Percentiles rank a stretch among this genome's conserved stretches.
These are phyloP conservation scores for Fusarium begoniae DNA, from an alignment of 2,329 filamentous ascomycete genomes.

Conservation along the genomic window DNA sequence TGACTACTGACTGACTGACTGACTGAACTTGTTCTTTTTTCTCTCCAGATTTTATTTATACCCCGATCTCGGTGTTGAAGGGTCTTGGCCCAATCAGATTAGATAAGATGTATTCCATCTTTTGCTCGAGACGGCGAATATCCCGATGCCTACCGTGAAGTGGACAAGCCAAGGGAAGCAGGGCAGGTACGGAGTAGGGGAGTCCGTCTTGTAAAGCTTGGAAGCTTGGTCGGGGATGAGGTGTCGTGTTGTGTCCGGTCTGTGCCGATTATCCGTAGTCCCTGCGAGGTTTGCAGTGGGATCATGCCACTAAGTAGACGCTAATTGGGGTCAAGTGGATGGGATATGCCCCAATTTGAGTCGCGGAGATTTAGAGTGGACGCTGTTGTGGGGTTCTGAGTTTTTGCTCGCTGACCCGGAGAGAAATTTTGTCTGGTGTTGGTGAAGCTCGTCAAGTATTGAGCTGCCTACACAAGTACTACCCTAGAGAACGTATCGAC, in stretches of 20 bases:
- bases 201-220: conserved; percentile 22
- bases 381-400: neutral
- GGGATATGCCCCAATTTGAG: neutral
- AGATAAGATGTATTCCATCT: conserved; percentile 16
- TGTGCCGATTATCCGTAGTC: conserved; percentile 29
- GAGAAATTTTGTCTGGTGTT: neutral
- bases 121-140: neutral
- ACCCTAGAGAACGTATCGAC: neutral
- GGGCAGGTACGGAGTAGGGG: conserved; percentile 13
- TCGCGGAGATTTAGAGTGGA: neutral
- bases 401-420: neutral
- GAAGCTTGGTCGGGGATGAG: neutral
- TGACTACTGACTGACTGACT: conserved; percentile 1
- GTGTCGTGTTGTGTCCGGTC: neutral
- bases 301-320: conserved; percentile 7
- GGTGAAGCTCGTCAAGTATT: neutral
- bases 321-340: neutral
- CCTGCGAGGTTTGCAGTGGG: neutral
- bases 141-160: conserved; percentile 15
- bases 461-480: neutral
- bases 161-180: neutral
- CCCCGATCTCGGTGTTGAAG: conserved; percentile 21
- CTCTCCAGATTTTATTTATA: conserved; percentile 39
- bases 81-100: conserved; percentile 25
- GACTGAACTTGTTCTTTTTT: conserved; percentile 1